Conservation (phyloP, 1,284 basidiomycete genomes). For the Tilletia setariae region DNA sequence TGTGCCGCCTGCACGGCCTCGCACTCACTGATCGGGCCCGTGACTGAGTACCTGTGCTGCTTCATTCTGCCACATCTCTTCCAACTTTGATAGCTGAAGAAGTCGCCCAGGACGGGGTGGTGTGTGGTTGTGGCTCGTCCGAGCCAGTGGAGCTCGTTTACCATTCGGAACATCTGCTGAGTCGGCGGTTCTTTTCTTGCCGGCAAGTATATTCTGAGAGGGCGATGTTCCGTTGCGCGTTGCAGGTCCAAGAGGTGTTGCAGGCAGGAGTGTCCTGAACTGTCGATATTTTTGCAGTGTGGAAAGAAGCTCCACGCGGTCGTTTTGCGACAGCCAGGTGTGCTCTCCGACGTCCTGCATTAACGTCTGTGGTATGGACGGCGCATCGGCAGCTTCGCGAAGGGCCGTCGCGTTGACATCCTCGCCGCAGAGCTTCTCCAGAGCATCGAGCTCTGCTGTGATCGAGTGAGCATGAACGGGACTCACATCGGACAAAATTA, state of each 20-base stretch:
- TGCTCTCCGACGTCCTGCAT: conserved; percentile 10
- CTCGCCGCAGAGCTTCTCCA: background rate
- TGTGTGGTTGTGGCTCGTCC: no score
- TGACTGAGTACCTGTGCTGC: background rate
- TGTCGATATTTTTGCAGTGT: background rate
- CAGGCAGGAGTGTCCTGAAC: no score
- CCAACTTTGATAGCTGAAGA: background rate
- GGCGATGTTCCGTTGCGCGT: no score
- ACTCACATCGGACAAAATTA: background rate
- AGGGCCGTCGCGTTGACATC: background rate
- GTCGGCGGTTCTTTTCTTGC: no score
- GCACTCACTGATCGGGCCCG: conserved; percentile 2
- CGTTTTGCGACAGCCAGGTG: background rate
- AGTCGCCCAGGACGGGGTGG: no score
- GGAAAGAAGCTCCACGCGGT: background rate
- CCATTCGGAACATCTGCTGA: no score
- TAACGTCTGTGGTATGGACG: background rate
- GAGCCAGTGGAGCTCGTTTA: no score
- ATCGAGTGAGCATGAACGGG: conserved; percentile 5
- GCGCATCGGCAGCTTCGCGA: background rate
- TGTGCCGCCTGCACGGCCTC: background rate
- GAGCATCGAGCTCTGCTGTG: background rate
- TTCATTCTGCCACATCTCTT: conserved; percentile 2
- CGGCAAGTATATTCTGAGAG: no score
- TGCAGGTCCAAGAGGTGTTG: no score